Conservation (phyloP, 768 basidiomycete genomes). For the Candolleomyces aberdarensis region DNA sequence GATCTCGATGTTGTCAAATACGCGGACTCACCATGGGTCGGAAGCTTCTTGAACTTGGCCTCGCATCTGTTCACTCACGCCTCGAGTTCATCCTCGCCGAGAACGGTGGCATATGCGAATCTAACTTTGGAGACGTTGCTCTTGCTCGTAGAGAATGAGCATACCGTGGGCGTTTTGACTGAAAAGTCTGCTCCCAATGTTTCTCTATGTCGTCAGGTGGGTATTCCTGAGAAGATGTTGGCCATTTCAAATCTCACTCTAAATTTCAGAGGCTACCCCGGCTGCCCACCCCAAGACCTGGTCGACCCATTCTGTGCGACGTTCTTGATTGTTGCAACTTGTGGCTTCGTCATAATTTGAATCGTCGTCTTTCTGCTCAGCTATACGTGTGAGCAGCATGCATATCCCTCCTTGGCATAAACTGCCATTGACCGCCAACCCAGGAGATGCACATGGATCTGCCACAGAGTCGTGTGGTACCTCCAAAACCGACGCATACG, state of each 20-base stretch:
- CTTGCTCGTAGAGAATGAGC: slow-evolving; percentile 45
- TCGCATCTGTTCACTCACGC: slow-evolving; percentile 70
- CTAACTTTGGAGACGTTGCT: slow-evolving; percentile 54
- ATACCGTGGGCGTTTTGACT: slow-evolving; percentile 44
- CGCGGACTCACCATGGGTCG: background rate
- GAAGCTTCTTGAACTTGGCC: slow-evolving; percentile 41
- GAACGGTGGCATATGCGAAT: slow-evolving; percentile 61
- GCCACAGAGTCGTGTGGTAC: slow-evolving; percentile 55
- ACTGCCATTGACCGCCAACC: background rate
- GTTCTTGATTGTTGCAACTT: slow-evolving; percentile 66
- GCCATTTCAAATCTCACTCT: background rate
- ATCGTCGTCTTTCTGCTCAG: slow-evolving; percentile 54
- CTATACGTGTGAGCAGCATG: slow-evolving; percentile 47
- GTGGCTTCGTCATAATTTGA: slow-evolving; percentile 70
- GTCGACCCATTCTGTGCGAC: slow-evolving; percentile 50
- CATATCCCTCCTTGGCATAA: background rate
- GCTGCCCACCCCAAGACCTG: slow-evolving; percentile 37
- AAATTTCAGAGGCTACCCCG: slow-evolving; percentile 32
- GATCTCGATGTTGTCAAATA: slow-evolving; percentile 13
- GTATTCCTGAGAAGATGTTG: no score
- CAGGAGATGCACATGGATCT: slow-evolving; percentile 55
- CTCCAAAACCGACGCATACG: slow-evolving; percentile 51
- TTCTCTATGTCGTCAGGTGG: slow-evolving; percentile 62
- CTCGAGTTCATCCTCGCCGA: slow-evolving; percentile 53
- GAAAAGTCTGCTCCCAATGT: slow-evolving; percentile 39